phyloP scores from a whole-genome alignment of 192 early-diverging fungal genomes.

The Gamsiella multidivaricata region DNA sequence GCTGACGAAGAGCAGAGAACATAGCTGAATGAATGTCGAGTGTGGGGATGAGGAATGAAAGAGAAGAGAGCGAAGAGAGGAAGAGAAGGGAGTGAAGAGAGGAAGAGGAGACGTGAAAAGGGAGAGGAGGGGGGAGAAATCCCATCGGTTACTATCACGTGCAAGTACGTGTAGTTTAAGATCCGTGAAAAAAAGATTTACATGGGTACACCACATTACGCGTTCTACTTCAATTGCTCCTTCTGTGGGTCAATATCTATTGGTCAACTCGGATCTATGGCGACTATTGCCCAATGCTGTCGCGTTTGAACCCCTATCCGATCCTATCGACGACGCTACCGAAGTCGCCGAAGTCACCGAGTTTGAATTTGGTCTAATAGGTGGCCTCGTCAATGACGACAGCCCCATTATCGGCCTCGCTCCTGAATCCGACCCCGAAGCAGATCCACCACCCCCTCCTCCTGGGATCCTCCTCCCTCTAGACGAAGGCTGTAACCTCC shows the following conservation, averaged over 20 bases:
- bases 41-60: background rate
- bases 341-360: background rate
- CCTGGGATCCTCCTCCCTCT: slow-evolving; percentile 26
- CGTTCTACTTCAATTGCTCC: no score
- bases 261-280: background rate
- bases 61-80: background rate
- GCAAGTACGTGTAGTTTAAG: no score
- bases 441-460: slow-evolving; percentile 36
- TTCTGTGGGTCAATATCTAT: background rate
- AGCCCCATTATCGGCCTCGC: slow-evolving; percentile 15
- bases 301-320: background rate
- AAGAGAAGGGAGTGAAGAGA: background rate
- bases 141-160: background rate
- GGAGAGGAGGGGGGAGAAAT: no score
- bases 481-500: slow-evolving; percentile 38
- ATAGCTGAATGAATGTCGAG: slow-evolving; percentile 21
- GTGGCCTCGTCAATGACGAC: slow-evolving; percentile 7
- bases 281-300: no score
- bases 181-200: no score
- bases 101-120: background rate
- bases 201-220: no score
- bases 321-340: no score
- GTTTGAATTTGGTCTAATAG: background rate
- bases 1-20: slow-evolving; percentile 54
- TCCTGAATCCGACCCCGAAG: slow-evolving; percentile 44